Evolutionary conservation across 352 stramenopile genomes (phyloP), one percentile per base, ranked within the genome.

Genomic region (Pythium pyrilobum): DNA sequence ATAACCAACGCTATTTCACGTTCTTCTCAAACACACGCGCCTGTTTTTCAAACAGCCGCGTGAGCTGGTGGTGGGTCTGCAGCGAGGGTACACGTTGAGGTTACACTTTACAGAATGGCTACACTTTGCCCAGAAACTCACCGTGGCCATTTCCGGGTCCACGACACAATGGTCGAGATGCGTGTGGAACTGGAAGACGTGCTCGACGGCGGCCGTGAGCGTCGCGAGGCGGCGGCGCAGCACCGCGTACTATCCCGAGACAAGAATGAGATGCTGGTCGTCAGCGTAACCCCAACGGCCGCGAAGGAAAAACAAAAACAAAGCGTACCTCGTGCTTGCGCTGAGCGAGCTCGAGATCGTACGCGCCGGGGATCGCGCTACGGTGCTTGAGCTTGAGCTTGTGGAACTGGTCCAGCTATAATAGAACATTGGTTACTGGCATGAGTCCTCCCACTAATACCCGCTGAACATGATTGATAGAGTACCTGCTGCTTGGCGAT

Each of bases 111-210:
- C 8, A 49, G 49, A 9, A 53, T 59, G 50, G 44, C 43, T 53
- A 58, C 39, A 50, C 9, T 56, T 41, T 18, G 12, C 6, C 43
- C 16, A 27, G 41, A 13, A 15, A 55, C 44, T 42, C 58, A 80
- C 73, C 48, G 54, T 52, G 20, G 43, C n/a, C 21, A 81, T 62
- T 42, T 83, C 70, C 0, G 73, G 70, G 21, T 74, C 63, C 3
- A 71, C 65, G 24, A 81, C 62, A 49, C 59, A 70, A 33, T 64
- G 47, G 33, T 81, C 66, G 3, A 84, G 51, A 1, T 71, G 71
- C 43, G 62, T 38, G 21, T 81, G 65, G 42, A 84, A 81, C 37
- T 71, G 59, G 41, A 84, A 79, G 11, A 84, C 71, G 28, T 77
- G 63, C 51, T 81, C 73, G 21, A 81, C 42, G 12, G 62, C 67